Evolutionary conservation across 495 filamentous ascomycete species (phyloP), one percentile per base, ranked within the genome.

Genomic region (Penicillium canariense): DNA sequence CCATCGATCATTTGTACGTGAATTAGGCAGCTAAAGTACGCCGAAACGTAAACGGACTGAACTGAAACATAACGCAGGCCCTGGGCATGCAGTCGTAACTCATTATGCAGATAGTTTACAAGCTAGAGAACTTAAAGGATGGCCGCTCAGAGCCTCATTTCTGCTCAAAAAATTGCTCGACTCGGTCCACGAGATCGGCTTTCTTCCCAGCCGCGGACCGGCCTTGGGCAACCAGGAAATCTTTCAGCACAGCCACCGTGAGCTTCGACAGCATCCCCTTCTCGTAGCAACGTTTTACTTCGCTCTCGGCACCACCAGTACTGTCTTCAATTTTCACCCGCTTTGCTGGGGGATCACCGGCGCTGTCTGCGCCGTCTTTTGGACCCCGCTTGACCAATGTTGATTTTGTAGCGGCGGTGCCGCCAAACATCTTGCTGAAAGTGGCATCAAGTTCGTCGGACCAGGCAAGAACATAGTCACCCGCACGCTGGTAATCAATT

Each of bases 401-500:
- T 42, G 71, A 67, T 15, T 68, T 66, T 9, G 64, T 56, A 3
- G 59, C 70, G 52, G 48, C 69, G 62, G 27, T 71, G 59, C 60
- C 54, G 3, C 58, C 78, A 67, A 61, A 67, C 62, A 74, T 73
- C n/a, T 68, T 63, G n/a, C 65, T 61, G 46, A 69, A 73, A 46
- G 77, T 67, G 44, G 80, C 73, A 12, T 88, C 81, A 1, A 95
- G 74, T 48, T 81, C 76, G n/a, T 81, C 62, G 9, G 86, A 82
- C 88, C 90, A 97, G 14, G 88, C 84, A 18, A 87, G 70, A 8
- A 96, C 81, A 61, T 90, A 88, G 8, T 79, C 76, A 1, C 91
- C 91, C 2, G 87, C 86, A 18, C 95, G 82, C 73, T 81, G 39
- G 0, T 1, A 47, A 3, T 11, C n/a, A 6, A 51, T 65, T 28